Evolutionary conservation across 306 rosid species (phyloP), one percentile per base, ranked within the genome.

Genomic region (Acacia acuminata): DNA sequence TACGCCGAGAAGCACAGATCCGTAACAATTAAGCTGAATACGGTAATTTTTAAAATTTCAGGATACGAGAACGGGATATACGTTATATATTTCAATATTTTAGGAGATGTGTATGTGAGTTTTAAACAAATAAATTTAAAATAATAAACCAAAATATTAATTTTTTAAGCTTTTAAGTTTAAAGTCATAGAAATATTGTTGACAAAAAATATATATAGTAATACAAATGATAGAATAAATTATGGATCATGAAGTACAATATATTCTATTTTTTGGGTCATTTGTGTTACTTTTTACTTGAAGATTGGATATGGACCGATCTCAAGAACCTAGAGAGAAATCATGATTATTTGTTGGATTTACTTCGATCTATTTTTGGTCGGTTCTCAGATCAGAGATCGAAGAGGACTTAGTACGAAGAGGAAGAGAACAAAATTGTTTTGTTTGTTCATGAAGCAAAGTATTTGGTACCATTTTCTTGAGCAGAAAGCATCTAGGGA

Each of bases 401-500:
- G 32, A 3, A 60, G 66, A 64, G 70, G 42, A 64, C 10, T 34
- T 47, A 36, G 79, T 32, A 20, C 24, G 19, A 71, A 25, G 10
- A 50, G 22, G 58, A 7, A 34, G 14, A 22, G 9, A 63, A 9
- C 69, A 63, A 30, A 15, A 1, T 2, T 14, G n/a, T 14, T 80
- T 24, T 1, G 10, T 70, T 60, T 47, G 36, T 71, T 16, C 7
- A 77, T 45, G 78, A 70, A 70, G 82, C 69, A 77, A 42, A 79
- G 75, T 24, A 76, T 17, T 73, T 16, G 44, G 30, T 32, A 63
- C 73, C 16, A n/a, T 73, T 45, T 73, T 53, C 36, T 42, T 5
- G 22, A 20, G 60, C 14, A 56, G 3, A 71, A 71, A 53, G 24
- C 61, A n/a, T 56, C n/a, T n/a, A 22, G 0, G 14, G 30, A 56